phyloP scores from a whole-genome alignment of 1,284 basidiomycete species.

The Mycosarcoma mackinlayi region DNA sequence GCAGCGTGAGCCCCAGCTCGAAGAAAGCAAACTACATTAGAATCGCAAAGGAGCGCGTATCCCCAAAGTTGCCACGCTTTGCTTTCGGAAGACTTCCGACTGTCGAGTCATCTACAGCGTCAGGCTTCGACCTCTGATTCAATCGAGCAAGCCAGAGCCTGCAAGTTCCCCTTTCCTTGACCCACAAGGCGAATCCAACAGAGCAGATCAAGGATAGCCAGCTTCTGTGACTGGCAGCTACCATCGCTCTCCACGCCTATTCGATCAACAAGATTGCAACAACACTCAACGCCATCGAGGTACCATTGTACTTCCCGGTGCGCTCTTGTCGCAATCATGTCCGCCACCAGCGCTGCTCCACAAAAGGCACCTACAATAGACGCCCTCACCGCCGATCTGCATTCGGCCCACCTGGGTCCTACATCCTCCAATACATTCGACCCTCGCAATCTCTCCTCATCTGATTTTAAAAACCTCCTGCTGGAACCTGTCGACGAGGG shows the following conservation, averaged over 20 bases:
- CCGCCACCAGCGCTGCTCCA: conserved; percentile 14
- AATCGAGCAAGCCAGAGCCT: too few relatives aligned
- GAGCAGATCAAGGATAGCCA: too few relatives aligned
- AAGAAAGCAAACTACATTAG: too few relatives aligned
- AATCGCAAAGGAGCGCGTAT: neutral
- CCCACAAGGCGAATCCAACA: too few relatives aligned
- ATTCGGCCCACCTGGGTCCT: conserved; percentile 16
- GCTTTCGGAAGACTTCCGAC: neutral
- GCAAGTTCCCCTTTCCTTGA: too few relatives aligned
- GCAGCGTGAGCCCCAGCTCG: too few relatives aligned
- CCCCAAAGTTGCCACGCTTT: conserved; percentile 4
- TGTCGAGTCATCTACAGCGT: conserved; percentile 1
- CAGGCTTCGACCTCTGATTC: neutral
- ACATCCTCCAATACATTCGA: conserved; percentile 1
- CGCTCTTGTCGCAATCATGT: conserved; percentile 24
- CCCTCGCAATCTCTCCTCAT: conserved; percentile 8
- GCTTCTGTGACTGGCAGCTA: neutral
- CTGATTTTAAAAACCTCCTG: conserved; percentile 34
- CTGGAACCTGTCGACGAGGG: conserved; percentile 34
- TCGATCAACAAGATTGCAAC: too few relatives aligned
- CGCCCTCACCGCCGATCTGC: conserved; percentile 46
- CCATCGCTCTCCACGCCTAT: neutral
- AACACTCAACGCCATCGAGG: too few relatives aligned
- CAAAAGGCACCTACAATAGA: conserved; percentile 50
- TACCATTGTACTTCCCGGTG: too few relatives aligned